These are phyloP conservation scores for Diaporthe nobilis DNA, from an alignment of 2,329 filamentous ascomycete genomes.

Conservation along the genomic window DNA sequence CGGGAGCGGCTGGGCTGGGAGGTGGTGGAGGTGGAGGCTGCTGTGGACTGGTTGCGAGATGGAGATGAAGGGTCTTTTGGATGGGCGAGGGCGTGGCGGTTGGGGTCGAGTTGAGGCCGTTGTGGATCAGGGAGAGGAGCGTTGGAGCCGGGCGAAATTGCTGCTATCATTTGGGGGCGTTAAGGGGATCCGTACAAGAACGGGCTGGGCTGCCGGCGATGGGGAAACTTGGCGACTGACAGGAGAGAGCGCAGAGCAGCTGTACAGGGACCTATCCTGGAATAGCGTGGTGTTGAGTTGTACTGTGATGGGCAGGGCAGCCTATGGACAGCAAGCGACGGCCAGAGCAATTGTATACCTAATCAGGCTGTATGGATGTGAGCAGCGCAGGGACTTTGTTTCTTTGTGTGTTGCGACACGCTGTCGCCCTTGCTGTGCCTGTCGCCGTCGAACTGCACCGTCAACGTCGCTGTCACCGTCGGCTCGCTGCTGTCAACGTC, in stretches of 20 bases:
- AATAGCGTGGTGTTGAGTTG: conserved; percentile 24
- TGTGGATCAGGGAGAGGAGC: conserved; percentile 49
- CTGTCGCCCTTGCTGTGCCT: not conserved
- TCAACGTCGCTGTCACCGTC: not conserved
- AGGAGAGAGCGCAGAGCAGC: conserved; percentile 9
- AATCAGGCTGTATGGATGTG: not conserved
- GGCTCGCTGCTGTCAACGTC: conserved; percentile 2
- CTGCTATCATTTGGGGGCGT: conserved; percentile 51
- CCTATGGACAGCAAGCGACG: not conserved
- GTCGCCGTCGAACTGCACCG: not conserved
- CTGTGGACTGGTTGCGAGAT: conserved; percentile 7
- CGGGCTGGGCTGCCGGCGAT: conserved; percentile 23
- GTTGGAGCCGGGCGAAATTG: conserved; percentile 51
- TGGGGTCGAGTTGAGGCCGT: conserved; percentile 47
- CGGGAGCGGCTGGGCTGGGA: conserved; percentile 36
- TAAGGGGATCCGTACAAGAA: conserved; percentile 26
- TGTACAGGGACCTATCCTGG: conserved; percentile 27
- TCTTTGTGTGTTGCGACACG: not conserved
- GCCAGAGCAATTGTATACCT: not conserved
- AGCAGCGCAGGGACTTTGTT: not conserved
- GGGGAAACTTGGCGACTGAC: conserved; percentile 32
- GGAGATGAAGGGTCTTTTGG: conserved; percentile 34
- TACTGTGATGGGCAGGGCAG: conserved; percentile 16
- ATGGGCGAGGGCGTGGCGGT: conserved; percentile 42
- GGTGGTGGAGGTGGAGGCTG: conserved; percentile 36